Evolutionary conservation across 805 yeast genomes (phyloP), one percentile per base, ranked within the genome.

Genomic region (Maudiozyma saulgeensis): DNA sequence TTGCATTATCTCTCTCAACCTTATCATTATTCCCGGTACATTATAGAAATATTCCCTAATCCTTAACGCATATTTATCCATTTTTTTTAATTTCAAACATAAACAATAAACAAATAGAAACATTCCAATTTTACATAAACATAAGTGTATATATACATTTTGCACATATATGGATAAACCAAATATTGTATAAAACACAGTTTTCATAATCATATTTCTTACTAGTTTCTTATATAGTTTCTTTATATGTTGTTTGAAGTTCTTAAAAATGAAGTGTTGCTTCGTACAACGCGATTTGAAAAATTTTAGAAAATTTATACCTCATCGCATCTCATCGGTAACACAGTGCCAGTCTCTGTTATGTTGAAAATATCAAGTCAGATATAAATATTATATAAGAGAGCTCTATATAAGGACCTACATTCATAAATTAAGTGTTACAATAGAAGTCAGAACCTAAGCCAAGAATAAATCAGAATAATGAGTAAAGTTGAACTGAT

Each of bases 401-500:
- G n/a, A 21, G 9, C 13, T 9, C 25, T 6, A 39, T 39, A 39
- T 39, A 39, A 8, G 19, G 8, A 16, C 13, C 3, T 37, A n/a
- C 18, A 37, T 18, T 37, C 18, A 18, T 37, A 15, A 16, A 37
- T 18, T 37, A 15, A 16, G 3, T 7, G 5, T 37, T 37, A 18
- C 21, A 12, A 7, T 18, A 12, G 32, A 28, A 28, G 12, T 28
- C 6, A 28, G 32, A 28, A 28, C 32, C 39, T 15, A 12, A n/a
- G 9, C 39, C 16, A 35, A 16, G n/a, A 11, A 28, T 28, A 28
- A 28, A 8, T 11, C 32, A 11, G 26, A 34, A 19, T 16, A 13
- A 34, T 11, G 26, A 38, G 28, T n/a, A 21, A 23, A 8, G 62
- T 64, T 67, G 68, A 65, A 51, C 49, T 67, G 23, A 66, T 55